Percentiles rank a stretch among this genome's conserved stretches.
These are phyloP conservation scores for Afroboletus lepidellus DNA, from an alignment of 1,284 basidiomycete genomes.

Conservation along the genomic window DNA sequence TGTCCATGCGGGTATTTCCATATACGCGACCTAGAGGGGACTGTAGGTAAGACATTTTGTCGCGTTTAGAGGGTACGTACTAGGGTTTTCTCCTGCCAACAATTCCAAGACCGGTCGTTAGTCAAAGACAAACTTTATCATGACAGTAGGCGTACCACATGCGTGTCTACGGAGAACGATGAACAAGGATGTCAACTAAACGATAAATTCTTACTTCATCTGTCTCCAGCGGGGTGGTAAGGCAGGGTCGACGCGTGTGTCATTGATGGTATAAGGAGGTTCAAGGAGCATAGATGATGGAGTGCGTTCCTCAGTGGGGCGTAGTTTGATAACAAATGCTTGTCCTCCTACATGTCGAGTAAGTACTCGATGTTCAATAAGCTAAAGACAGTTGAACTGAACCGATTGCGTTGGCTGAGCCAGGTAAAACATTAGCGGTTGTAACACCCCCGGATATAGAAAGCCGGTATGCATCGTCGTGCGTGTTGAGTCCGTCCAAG, in stretches of 20 bases:
- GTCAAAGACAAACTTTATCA: neutral
- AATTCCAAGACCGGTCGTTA: constrained; percentile 2
- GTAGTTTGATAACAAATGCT: constrained; percentile 55
- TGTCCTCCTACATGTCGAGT: constrained; percentile 42
- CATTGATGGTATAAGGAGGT: constrained; percentile 43
- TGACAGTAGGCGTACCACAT: constrained; percentile 36
- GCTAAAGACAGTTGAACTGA: neutral
- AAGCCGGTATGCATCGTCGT: constrained; percentile 34
- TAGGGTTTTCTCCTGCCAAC: constrained; percentile 28
- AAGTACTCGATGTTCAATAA: constrained; percentile 4
- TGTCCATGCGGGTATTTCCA: constrained; percentile 45
- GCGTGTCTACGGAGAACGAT: constrained; percentile 39
- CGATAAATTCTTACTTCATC: constrained; percentile 39
- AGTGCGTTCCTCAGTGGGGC: constrained; percentile 44
- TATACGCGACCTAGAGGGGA: constrained; percentile 28
- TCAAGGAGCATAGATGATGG: constrained; percentile 51
- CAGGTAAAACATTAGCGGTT: constrained; percentile 64
- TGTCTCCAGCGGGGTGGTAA: constrained; percentile 48
- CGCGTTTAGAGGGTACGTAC: constrained; percentile 10
- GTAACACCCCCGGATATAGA: constrained; percentile 54
- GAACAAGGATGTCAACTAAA: neutral
- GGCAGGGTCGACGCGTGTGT: constrained; percentile 30
- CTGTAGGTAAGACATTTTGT: neutral
- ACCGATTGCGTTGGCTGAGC: constrained; percentile 63
- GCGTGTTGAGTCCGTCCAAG: constrained; percentile 33